A percentile compares a stretch with the other conserved stretches of the same genome.
These are phyloP conservation scores for Candida krabiensis DNA, from an alignment of 805 yeast species.

Conservation along the genomic window DNA sequence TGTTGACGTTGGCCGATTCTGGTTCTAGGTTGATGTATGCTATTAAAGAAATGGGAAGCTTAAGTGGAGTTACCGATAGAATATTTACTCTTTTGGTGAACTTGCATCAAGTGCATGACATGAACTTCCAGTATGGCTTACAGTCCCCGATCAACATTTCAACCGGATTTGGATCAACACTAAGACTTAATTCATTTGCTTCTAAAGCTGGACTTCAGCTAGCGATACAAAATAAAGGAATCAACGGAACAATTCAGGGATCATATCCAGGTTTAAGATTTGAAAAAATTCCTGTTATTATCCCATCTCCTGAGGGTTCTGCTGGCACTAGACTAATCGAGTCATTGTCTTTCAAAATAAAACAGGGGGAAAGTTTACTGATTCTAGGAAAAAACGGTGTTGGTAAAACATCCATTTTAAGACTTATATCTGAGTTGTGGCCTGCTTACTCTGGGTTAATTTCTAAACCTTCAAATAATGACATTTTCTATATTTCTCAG, in stretches of 20 bases:
- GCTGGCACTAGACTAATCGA: constrained; percentile 62
- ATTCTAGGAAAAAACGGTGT: constrained; percentile 86
- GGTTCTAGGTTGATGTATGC: constrained; percentile 94
- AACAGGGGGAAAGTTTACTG: constrained; percentile 65
- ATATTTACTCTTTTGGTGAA: constrained; percentile 74
- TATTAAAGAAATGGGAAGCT: constrained; percentile 85
- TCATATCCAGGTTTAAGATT: constrained; percentile 78
- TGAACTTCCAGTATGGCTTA: constrained; percentile 48
- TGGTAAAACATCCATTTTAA: constrained; percentile 85
- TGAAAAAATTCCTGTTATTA: constrained; percentile 78
- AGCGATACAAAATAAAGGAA: constrained; percentile 38
- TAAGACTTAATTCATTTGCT: constrained; percentile 32
- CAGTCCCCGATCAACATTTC: constrained; percentile 11
- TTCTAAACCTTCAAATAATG: constrained; percentile 70
- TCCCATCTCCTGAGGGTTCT: constrained; percentile 64
- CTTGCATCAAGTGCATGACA: constrained; percentile 79
- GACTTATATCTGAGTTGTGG: constrained; percentile 88
- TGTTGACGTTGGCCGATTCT: constrained; percentile 91
- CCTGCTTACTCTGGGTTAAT: constrained; percentile 82
- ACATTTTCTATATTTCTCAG: constrained; percentile 80
- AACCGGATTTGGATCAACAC: constrained; percentile 33
- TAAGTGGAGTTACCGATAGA: constrained; percentile 88
- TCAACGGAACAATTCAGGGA: constrained; percentile 78
- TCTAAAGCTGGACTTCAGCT: constrained; percentile 25
- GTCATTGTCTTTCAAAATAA: constrained; percentile 61